Evolutionary conservation across 164 flowering plant species (phyloP).

Genomic region (Umbilicus rupestris): DNA sequence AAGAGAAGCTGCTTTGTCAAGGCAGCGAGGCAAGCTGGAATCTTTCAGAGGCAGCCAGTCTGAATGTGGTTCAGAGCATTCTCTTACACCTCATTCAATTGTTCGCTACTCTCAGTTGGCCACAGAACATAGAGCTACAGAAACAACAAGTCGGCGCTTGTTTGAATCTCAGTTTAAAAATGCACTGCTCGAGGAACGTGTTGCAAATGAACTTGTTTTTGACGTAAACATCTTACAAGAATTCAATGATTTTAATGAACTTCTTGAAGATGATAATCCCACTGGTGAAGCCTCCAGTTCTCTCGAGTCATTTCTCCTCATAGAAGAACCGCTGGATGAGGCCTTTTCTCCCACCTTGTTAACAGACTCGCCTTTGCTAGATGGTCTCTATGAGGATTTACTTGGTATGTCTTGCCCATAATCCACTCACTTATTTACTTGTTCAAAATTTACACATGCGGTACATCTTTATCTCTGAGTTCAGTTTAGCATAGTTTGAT

Average conservation of each 20-base stretch:
- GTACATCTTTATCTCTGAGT: not conserved
- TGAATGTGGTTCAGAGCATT: conserved; percentile 65
- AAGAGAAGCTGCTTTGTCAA: conserved; percentile 77
- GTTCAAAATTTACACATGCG: not conserved
- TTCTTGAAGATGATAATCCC: conserved; percentile 39
- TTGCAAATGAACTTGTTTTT: conserved; percentile 22
- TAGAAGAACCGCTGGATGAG: conserved; percentile 55
- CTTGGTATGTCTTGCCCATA: conserved; percentile 57
- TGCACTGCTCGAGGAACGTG: conserved; percentile 27
- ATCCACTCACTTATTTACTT: not conserved
- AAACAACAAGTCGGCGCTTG: conserved; percentile 36
- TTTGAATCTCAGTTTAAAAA: conserved; percentile 35
- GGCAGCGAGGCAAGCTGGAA: conserved; percentile 36
- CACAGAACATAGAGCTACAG: conserved; percentile 31
- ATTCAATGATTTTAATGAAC: conserved; percentile 40
- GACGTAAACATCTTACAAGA: conserved; percentile 38
- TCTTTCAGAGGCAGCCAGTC: conserved; percentile 50
- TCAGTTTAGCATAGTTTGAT: no score
- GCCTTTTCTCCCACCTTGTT: conserved; percentile 90
- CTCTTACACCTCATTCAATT: conserved; percentile 62
- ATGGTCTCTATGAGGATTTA: conserved; percentile 81
- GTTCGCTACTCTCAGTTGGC: conserved; percentile 33
- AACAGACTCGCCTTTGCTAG: conserved; percentile 61
- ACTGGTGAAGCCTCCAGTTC: conserved; percentile 35
- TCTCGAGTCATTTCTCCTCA: conserved; percentile 36